phyloP scores from a whole-genome alignment of 2,329 filamentous ascomycete genomes.

The Uncinocarpus reesii region DNA sequence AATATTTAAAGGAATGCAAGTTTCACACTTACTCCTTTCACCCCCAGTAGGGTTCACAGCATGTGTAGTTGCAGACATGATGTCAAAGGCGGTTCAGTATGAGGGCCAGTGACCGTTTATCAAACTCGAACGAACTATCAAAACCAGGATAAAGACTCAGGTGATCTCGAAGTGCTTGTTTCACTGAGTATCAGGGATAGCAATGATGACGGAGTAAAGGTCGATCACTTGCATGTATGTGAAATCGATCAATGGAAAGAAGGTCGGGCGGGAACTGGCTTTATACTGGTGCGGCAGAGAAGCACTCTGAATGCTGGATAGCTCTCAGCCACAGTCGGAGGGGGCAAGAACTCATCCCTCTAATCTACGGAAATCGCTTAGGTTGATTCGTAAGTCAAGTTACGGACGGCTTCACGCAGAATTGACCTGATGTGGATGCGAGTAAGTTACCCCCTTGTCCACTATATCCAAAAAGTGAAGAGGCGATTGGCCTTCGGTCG shows the following conservation, averaged over 20 bases:
- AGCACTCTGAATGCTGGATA: neutral
- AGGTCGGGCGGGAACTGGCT: neutral
- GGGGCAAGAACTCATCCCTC: neutral
- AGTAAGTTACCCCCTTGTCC: too few species aligned
- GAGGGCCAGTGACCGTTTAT: neutral
- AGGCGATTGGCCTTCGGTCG: too few species aligned
- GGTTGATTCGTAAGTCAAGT: neutral
- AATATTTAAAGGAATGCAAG: neutral
- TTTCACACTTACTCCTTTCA: neutral
- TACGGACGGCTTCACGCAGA: too few species aligned
- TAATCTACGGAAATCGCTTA: neutral
- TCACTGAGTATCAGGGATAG: neutral
- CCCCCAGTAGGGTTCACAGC: constrained; percentile 4
- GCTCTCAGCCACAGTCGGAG: neutral
- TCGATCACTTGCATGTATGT: neutral
- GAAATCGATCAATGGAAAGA: too few species aligned
- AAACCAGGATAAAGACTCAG: neutral
- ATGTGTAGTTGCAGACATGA: constrained; percentile 6
- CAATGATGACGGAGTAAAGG: neutral
- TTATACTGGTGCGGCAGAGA: neutral
- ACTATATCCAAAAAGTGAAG: too few species aligned
- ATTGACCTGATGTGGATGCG: too few species aligned
- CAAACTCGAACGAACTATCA: neutral
- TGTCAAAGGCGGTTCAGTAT: neutral
- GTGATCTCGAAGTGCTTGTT: neutral